A percentile compares a stretch with the other conserved stretches of the same genome.
Evolutionary conservation across 2,329 filamentous ascomycete species (phyloP).

Genomic region (Sporothrix luriei): DNA sequence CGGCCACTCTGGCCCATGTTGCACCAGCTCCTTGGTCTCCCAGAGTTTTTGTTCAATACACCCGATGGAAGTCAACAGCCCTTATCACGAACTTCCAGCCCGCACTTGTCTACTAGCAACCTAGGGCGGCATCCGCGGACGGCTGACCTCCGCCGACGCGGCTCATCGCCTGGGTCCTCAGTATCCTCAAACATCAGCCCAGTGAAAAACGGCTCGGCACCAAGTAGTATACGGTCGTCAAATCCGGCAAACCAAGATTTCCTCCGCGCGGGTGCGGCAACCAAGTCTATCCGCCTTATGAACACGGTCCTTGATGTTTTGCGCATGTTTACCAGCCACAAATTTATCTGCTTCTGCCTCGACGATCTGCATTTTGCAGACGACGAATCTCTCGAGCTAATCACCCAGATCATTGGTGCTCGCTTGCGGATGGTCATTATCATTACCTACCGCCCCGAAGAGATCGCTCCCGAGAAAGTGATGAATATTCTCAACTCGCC

Average conservation of each 20-base stretch:
- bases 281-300: constrained; percentile 73
- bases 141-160: constrained; percentile 37
- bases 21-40: constrained; percentile 62
- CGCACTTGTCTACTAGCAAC: constrained; percentile 38
- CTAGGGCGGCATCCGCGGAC: constrained; percentile 39
- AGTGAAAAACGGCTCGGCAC: constrained; percentile 37
- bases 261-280: constrained; percentile 59
- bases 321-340: constrained; percentile 76
- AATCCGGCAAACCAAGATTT: constrained; percentile 62
- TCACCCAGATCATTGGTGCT: constrained; percentile 75
- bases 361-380: constrained; percentile 93
- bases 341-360: constrained; percentile 83
- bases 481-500: constrained; percentile 57
- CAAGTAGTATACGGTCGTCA: constrained; percentile 46
- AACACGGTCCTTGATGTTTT: constrained; percentile 87
- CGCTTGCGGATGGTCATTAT: constrained; percentile 82
- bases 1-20: constrained; percentile 66
- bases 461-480: constrained; percentile 60
- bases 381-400: constrained; percentile 79
- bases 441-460: constrained; percentile 72
- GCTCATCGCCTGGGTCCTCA: constrained; percentile 47
- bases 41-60: constrained; percentile 65
- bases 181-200: constrained; percentile 49
- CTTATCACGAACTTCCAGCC: constrained; percentile 45
- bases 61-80: constrained; percentile 34